Evolutionary conservation across 2,329 filamentous ascomycete genomes (phyloP), one percentile per base, ranked within the genome.

Genomic region (Orbilia brochopaga): DNA sequence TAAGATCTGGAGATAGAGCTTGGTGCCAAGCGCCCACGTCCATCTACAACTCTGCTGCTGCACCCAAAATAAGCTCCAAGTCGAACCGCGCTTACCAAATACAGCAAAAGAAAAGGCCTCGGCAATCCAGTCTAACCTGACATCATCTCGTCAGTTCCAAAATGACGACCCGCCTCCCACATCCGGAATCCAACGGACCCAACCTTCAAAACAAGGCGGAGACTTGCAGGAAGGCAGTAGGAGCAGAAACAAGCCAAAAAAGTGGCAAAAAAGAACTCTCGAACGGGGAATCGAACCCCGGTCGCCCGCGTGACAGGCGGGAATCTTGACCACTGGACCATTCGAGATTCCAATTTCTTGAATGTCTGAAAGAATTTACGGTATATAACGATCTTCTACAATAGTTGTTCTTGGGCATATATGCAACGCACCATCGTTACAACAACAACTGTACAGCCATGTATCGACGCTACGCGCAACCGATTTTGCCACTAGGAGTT

Each of bases 231-330:
- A 48, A 17, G 8, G 8, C 15, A 5, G 19, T 2, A 11, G 4
- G 21, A 48, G 2, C 8, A 48, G 19, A 48, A 21, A 19, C 19
- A 11, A 24, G 30, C 19, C 23, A 56, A 59, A 66, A 54, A 48
- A 53, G 32, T 19, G 57, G 59, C 63, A 70, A 40, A 64, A 64
- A 46, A 24, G 35, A 56, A 37, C 67, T 72, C 67, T 72, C 67
- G 60, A 65, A 72, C 67, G 67, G 67, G 67, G 60, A 72, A 64
- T 72, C 67, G 67, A 72, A 72, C 67, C 67, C 67, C 67, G 67
- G 60, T 72, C 67, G 53, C 67, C 60, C 67, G 67, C 67, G 67
- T 65, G 67, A 72, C 67, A 72, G 67, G 67, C 67, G 67, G 60
- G 67, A 58, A 72, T 72, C 67, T 72, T 72, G 50, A 65, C 67